Evolutionary conservation across 352 stramenopile genomes (phyloP), one percentile per base, ranked within the genome.

Genomic region (Phytopythium mirpurense): DNA sequence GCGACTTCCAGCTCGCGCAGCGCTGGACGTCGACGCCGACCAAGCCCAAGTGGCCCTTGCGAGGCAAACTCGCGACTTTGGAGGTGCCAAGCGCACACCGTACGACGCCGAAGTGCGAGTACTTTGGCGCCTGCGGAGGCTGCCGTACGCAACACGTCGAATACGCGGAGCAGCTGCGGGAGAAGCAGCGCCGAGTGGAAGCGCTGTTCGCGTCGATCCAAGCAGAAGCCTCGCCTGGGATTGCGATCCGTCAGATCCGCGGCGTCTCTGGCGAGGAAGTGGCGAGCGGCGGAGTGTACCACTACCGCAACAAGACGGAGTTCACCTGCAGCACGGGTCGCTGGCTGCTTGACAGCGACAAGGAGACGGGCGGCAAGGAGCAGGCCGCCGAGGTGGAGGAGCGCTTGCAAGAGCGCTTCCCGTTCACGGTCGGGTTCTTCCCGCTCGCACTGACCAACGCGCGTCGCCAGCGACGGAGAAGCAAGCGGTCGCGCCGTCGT

Each of bases 241-340:
- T 77, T 60, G 44, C 73, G 16, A 56, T 85, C 10, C 69, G 66
- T 0, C 16, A 51, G 7, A 83, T 89, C 55, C 23, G 74, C 10
- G 78, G 78, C 12, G 62, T 70, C 0, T 23, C 37, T 15, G n/a
- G n/a, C 5, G n/a, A 6, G 37, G 37, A 19, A 43, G 37, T n/a
- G n/a, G 56, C 9, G 34, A 54, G n/a, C 5, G 21, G 48, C 0
- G 26, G 35, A 1, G 8, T 9, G 21, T 82, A 77, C 43, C 53
- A 72, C 35, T 92, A 92, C 58, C 76, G 81, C 52, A 92, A 90
- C 68, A 92, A 92, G 57, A 90, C 87, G 68, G 81, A 92, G 58
- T 92, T 92, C 54, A 90, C 81, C 9, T 89, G 78, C 52, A 90
- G 74, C 54, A 81, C 78, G 3, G 74, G 74, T n/a, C 76, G 78